Percentiles rank a stretch among this genome's conserved stretches.
Conservation (phyloP, 352 stramenopile species). For the Globisporangium nunn region DNA sequence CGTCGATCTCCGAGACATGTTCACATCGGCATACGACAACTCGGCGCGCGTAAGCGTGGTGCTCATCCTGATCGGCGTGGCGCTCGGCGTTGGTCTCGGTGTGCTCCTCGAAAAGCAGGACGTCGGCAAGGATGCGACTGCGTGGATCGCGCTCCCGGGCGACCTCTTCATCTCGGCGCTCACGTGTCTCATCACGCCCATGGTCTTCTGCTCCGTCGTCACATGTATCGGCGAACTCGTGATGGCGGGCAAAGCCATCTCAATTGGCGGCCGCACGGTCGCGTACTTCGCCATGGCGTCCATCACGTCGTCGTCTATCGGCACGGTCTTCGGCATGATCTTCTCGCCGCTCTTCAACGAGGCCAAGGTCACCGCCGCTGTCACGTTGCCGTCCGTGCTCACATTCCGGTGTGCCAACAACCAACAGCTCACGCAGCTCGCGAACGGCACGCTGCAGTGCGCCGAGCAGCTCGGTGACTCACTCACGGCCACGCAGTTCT, state of each 20-base stretch:
- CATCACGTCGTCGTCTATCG: slow-evolving; percentile 23
- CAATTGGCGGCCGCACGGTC: slow-evolving; percentile 27
- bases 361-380: background rate
- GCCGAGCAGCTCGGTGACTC: slow-evolving; percentile 26
- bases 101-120: slow-evolving; percentile 19
- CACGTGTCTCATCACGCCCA: slow-evolving; percentile 36
- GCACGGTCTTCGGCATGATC: slow-evolving; percentile 22
- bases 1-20: slow-evolving; percentile 13
- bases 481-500: slow-evolving; percentile 25
- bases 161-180: slow-evolving; percentile 36
- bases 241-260: slow-evolving; percentile 22
- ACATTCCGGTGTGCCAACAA: slow-evolving; percentile 39
- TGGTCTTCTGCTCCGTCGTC: slow-evolving; percentile 34
- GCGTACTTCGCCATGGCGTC: slow-evolving; percentile 21
- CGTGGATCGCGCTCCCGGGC: slow-evolving; percentile 28
- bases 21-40: slow-evolving; percentile 10
- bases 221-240: slow-evolving; percentile 27
- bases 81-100: slow-evolving; percentile 21
- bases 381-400: slow-evolving; percentile 18
- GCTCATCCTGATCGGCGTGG: slow-evolving; percentile 15
- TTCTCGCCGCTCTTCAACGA: slow-evolving; percentile 21
- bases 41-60: slow-evolving; percentile 14
- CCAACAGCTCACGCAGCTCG: slow-evolving; percentile 26
- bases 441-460: slow-evolving; percentile 37
- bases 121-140: slow-evolving; percentile 8